These are phyloP conservation scores for Neotropicomus parvogracilis DNA, from an alignment of 1,284 basidiomycete genomes.

Conservation along the genomic window DNA sequence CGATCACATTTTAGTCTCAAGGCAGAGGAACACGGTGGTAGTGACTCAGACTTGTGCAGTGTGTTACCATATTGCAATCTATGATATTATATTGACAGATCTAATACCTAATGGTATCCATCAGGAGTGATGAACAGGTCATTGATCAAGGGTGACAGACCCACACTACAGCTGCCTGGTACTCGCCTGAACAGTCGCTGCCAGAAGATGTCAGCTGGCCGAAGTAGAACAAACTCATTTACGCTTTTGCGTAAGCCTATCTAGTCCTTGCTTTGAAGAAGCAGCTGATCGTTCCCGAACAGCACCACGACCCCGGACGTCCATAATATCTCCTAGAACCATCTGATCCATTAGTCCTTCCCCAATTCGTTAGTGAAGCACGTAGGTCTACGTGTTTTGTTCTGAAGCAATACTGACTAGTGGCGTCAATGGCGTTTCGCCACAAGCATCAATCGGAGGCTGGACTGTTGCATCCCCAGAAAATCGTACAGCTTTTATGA, in stretches of 20 bases:
- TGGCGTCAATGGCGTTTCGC: conserved; percentile 51
- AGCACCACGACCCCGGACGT: conserved; percentile 45
- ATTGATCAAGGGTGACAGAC: too few species aligned
- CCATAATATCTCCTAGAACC: conserved; percentile 38
- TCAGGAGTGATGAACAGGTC: too few species aligned
- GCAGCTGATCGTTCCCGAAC: background rate
- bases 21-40: too few species aligned
- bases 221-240: conserved; percentile 50
- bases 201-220: conserved; percentile 44
- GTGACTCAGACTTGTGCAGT: too few species aligned
- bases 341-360: conserved; percentile 40
- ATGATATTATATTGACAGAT: too few species aligned
- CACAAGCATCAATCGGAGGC: conserved; percentile 75
- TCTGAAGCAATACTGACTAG: background rate
- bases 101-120: too few species aligned
- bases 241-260: conserved; percentile 37
- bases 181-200: conserved; percentile 35
- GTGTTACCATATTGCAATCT: too few species aligned
- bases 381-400: conserved; percentile 27
- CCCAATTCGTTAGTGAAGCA: conserved; percentile 50
- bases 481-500: conserved; percentile 65
- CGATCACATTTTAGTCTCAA: too few species aligned
- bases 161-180: conserved; percentile 34
- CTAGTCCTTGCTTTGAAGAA: background rate
- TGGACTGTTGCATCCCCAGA: conserved; percentile 71